A percentile compares a stretch with the other conserved stretches of the same genome.
Conservation (phyloP, 73 alveolate genomes). For the Effrenium voratum region DNA sequence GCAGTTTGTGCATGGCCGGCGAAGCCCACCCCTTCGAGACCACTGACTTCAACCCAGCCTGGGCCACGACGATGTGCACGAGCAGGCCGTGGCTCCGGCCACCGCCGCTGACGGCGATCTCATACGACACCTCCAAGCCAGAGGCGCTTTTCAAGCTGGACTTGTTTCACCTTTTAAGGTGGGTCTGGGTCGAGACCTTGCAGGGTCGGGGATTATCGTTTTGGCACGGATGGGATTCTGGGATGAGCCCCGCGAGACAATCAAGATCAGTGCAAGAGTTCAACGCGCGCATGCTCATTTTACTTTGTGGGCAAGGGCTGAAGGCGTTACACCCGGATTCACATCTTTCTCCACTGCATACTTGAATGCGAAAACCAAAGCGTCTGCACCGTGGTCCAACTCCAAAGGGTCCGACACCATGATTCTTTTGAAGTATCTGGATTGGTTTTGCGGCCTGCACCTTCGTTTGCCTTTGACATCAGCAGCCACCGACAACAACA, state of each 20-base stretch:
- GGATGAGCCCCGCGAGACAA: background rate
- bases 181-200: slow-evolving; percentile 11
- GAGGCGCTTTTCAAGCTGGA: slow-evolving; percentile 6
- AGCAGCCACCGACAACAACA: background rate
- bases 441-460: background rate
- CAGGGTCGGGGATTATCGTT: background rate
- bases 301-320: background rate
- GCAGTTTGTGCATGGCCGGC: slow-evolving; percentile 28
- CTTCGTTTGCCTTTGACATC: background rate
- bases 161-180: slow-evolving; percentile 22
- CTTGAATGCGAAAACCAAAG: background rate
- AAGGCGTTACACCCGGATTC: background rate
- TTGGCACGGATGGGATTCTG: background rate
- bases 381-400: background rate
- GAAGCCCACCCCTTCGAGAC: background rate
- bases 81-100: background rate
- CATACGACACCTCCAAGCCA: background rate
- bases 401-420: slow-evolving; percentile 27
- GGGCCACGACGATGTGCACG: background rate
- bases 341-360: background rate
- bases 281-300: background rate
- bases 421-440: background rate
- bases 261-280: background rate
- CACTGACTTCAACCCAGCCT: background rate
- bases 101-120: background rate